Base-by-base conservation (phyloP, 192 early-diverging fungal species). In the Backusella parvicylindrica region DNA sequence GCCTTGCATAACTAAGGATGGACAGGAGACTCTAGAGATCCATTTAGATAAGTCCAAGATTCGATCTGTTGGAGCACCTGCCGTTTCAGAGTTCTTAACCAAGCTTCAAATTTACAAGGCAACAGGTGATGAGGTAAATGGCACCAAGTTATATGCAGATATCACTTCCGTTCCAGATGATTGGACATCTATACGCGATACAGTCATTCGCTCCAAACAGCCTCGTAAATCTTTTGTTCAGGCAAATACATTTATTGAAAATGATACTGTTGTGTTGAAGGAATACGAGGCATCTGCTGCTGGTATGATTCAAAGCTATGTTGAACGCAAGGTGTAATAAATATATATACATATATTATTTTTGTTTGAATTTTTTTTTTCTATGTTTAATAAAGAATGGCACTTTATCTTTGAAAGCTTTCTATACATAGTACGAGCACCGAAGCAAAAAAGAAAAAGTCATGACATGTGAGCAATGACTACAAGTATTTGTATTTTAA, bases 21-120 rank as follows among this genome's bases (percentile, higher is more conserved):
- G 75, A n/a, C 41, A 72, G 16, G 83, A 86, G 30, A 75, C 38
- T 28, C 60, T 85, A 16, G 65, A 78, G 15, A 84, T 90, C 23
- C 84, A 83, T 31, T 71, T 90, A 13, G 89, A 90, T 79, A 76
- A 81, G 36, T 63, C 64, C 72, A 87, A 87, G 74, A 90, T 90
- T 65, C 60, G 67, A 37, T 82, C 80, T 23, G 75, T 77, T 11
- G 89, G 87, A 32, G 74, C 80, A 21, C 77, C 85, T 21, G 88
- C 89, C 38, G 82, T 90, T 30, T 83, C 77, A 16, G 72, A 75
- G 18, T 90, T 90, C 64, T 83, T 90, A 53, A 73, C 79, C 33
- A 86, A 90, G 71, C 78, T 90, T 2, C 88, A 89, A 40, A 74
- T 90, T 26, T 90, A 89, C 83, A 90, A 90, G 77, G 78, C 85